phyloP scores from a whole-genome alignment of 2,329 filamentous ascomycete species.

The Apiospora saccharicola region DNA sequence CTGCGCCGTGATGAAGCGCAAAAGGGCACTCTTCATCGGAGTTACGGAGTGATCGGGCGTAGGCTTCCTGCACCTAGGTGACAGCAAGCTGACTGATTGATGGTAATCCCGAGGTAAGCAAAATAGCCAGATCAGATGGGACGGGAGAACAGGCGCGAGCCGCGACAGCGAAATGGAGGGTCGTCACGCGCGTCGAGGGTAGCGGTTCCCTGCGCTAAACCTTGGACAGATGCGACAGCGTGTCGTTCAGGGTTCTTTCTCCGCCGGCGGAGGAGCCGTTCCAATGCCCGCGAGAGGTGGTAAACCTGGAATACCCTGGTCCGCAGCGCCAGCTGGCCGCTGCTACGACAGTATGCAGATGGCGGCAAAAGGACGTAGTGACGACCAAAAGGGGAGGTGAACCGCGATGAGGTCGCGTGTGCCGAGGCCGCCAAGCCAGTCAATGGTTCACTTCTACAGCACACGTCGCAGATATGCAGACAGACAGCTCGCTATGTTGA shows the following conservation, averaged over 20 bases:
- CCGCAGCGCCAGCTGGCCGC: slow-evolving; percentile 15
- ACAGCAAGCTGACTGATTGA: neutral
- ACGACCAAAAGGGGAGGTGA: neutral
- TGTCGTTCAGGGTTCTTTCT: neutral
- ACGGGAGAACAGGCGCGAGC: slow-evolving; percentile 7
- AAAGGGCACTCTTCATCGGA: neutral
- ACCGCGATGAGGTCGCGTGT: neutral
- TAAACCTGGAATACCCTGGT: neutral
- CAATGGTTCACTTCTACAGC: neutral
- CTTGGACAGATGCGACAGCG: slow-evolving; percentile 16
- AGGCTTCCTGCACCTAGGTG: neutral
- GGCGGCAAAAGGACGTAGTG: neutral
- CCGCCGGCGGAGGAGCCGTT: slow-evolving; percentile 10
- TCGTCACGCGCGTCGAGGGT: neutral
- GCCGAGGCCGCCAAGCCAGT: slow-evolving; percentile 5
- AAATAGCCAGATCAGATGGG: neutral
- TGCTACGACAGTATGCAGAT: slow-evolving; percentile 4
- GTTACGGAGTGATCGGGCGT: neutral
- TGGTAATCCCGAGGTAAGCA: neutral
- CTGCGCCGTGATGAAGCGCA: neutral
- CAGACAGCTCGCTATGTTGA: slow-evolving; percentile 9
- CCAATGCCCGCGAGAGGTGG: neutral
- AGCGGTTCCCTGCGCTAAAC: neutral
- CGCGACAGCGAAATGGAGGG: neutral
- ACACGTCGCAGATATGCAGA: neutral